phyloP scores from a whole-genome alignment of 2,329 filamentous ascomycete genomes.

The Xylariaceae sp. region DNA sequence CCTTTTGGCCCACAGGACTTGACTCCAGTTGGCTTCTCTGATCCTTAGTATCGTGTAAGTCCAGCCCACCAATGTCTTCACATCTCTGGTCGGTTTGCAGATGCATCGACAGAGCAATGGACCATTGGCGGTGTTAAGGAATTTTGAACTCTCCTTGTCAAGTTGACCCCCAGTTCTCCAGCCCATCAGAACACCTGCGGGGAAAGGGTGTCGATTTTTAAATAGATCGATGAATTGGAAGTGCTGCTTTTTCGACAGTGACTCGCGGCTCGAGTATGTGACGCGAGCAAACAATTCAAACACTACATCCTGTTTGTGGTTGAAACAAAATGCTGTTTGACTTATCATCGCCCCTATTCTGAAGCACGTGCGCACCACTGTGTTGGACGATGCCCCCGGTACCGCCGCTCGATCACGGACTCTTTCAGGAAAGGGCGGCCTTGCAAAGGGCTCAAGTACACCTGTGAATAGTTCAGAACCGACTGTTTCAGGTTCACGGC shows the following conservation, averaged over 20 bases:
- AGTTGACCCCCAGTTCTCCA: conserved; percentile 26
- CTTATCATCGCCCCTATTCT: conserved; percentile 57
- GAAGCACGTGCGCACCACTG: conserved; percentile 57
- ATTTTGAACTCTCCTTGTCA: conserved; percentile 26
- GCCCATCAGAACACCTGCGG: conserved; percentile 23
- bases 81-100: conserved; percentile 25
- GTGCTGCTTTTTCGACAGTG: conserved; percentile 47
- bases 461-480: conserved; percentile 2
- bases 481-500: background rate
- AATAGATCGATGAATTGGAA: conserved; percentile 64
- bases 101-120: conserved; percentile 27
- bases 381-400: conserved; percentile 45
- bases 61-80: conserved; percentile 22
- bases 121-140: conserved; percentile 17
- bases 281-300: conserved; percentile 64
- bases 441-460: conserved; percentile 42
- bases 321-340: conserved; percentile 35
- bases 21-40: conserved; percentile 22
- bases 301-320: conserved; percentile 36
- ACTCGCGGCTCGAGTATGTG: conserved; percentile 52
- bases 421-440: conserved; percentile 46
- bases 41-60: conserved; percentile 25
- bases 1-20: conserved; percentile 24
- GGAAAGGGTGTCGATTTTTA: conserved; percentile 52
- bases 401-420: conserved; percentile 51